Evolutionary conservation across 2,329 filamentous ascomycete species (phyloP), one percentile per base, ranked within the genome.

Genomic region (Paecilomyces sp.): DNA sequence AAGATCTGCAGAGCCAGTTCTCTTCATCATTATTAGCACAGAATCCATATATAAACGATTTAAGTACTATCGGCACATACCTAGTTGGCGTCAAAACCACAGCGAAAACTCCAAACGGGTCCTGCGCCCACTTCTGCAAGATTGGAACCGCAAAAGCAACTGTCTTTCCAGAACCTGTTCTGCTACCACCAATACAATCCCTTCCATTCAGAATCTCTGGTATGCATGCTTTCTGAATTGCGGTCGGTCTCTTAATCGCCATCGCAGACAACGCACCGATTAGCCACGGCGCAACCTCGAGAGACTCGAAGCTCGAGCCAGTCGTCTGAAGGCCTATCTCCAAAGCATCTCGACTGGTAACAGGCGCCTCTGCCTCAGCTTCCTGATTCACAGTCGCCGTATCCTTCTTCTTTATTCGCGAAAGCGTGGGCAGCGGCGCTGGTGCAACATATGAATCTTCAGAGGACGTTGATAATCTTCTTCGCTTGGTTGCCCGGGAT

Each of bases 101-200:
- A 1, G 86, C 93, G 74, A 91, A 99, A 67, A 97, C 93, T 52
- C 91, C 94, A 61, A 88, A 88, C 0, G 94, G 94, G 77, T 99
- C 92, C 70, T 92, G 85, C 1, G 93, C 87, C 92, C 92, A 97
- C 74, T 88, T 89, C 73, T 97, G 93, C 63, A 99, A 79, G 61
- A 99, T 96, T 0, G 94, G 94, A 9, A 92, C 91, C 0, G 93
- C 90, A 75, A 99, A 99, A 1, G 94, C 92, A 52, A 97, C 88
- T 3, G 94, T 99, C 79, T 99, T 99, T 77, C 94, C 94, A 12
- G 93, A 97, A 80, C 94, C 94, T 0, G 94, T 99, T 63, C 92
- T 84, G 70, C 91, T 96, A 41, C 92, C 92, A 70, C 94, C 94
- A 67, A 99, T 97, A 72, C 92, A 97, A 76, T 99, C 92, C 67